Evolutionary conservation across 257 asterid genomes (phyloP).

Genomic region (Solanum etuberosum): DNA sequence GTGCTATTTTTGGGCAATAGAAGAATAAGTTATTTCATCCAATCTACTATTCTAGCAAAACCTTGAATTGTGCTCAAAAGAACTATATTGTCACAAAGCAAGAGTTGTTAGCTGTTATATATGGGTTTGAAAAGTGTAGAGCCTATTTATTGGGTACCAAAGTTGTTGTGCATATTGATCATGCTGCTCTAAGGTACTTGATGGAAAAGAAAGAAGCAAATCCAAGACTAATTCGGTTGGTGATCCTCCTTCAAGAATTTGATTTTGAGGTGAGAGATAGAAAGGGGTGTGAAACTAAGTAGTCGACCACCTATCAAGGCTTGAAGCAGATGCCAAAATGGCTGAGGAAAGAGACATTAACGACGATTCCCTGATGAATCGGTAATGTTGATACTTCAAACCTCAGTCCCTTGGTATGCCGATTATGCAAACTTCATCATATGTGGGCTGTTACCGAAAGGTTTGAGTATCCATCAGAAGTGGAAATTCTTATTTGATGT

Average conservation of each 20-base stretch:
- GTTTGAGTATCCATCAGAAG: neutral
- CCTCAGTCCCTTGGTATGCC: too few species aligned
- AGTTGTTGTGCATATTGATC: neutral
- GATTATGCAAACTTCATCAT: neutral
- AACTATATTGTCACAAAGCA: too few species aligned
- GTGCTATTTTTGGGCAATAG: neutral
- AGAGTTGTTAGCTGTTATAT: neutral
- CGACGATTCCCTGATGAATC: neutral
- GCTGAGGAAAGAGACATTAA: neutral
- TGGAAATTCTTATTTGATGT: neutral
- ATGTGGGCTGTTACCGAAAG: neutral
- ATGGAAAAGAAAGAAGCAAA: neutral
- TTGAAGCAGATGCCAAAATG: too few species aligned
- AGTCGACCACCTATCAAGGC: neutral
- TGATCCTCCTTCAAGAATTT: too few species aligned
- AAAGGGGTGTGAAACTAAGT: neutral
- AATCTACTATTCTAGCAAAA: neutral
- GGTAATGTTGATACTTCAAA: too few species aligned
- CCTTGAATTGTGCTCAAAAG: neutral
- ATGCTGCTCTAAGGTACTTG: neutral
- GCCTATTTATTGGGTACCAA: neutral
- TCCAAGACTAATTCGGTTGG: neutral
- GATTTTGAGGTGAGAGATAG: neutral
- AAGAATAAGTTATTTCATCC: too few species aligned
- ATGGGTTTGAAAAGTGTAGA: neutral